Conservation (phyloP, 2,329 filamentous ascomycete genomes). For the Botryotinia narcissicola region DNA sequence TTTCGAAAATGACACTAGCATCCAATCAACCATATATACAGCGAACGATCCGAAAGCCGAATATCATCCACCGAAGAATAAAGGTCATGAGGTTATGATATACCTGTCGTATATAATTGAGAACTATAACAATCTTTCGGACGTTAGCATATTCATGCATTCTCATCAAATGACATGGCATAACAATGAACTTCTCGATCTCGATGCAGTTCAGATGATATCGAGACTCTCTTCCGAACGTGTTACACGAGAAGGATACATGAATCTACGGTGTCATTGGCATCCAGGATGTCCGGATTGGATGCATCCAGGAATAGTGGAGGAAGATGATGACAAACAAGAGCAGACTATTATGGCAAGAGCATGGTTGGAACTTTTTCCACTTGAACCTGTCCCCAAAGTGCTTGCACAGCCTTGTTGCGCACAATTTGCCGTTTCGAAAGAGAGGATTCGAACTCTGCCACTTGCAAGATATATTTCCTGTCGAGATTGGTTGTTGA, state of each 20-base stretch:
- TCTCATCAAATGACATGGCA: slow-evolving; percentile 49
- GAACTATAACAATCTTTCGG: slow-evolving; percentile 53
- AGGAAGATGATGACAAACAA: slow-evolving; percentile 16
- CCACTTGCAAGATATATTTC: slow-evolving; percentile 53
- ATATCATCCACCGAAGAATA: slow-evolving; percentile 50
- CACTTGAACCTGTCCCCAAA: slow-evolving; percentile 42
- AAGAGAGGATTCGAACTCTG: slow-evolving; percentile 49
- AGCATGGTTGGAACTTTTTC: slow-evolving; percentile 40
- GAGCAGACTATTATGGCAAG: slow-evolving; percentile 27
- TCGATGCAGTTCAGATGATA: slow-evolving; percentile 39
- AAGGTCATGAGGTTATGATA: slow-evolving; percentile 35
- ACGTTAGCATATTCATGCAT: slow-evolving; percentile 38
- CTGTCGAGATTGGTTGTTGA: slow-evolving; percentile 59
- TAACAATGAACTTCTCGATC: slow-evolving; percentile 32
- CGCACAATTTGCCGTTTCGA: slow-evolving; percentile 62
- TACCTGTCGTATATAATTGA: slow-evolving; percentile 59
- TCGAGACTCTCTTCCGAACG: slow-evolving; percentile 29
- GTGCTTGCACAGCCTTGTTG: slow-evolving; percentile 57
- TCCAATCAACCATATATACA: slow-evolving; percentile 27
- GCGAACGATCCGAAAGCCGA: slow-evolving; percentile 36
- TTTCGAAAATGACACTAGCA: not conserved
- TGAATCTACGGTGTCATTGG: slow-evolving; percentile 60
- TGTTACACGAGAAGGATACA: slow-evolving; percentile 54
- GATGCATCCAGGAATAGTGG: slow-evolving; percentile 42
- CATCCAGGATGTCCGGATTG: slow-evolving; percentile 54